Percentiles rank a stretch among this genome's conserved stretches.
phyloP scores from a whole-genome alignment of 2,329 filamentous ascomycete species.

The Fusarium pseudocircinatum region DNA sequence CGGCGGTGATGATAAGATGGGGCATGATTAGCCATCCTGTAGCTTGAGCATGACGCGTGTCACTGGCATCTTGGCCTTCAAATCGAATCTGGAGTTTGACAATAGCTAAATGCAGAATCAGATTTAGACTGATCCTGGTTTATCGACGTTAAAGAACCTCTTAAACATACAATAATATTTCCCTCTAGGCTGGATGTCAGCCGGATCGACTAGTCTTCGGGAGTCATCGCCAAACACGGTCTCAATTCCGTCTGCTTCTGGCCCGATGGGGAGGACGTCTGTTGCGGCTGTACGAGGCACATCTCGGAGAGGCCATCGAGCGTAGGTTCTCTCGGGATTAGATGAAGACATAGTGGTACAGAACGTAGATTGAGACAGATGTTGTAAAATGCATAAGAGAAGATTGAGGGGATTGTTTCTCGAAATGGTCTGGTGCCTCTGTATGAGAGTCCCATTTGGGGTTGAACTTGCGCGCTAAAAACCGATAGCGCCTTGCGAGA shows the following conservation, averaged over 20 bases:
- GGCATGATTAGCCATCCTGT: not conserved
- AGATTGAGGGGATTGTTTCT: not conserved
- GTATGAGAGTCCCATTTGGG: not conserved
- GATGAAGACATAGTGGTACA: not conserved
- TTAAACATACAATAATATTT: not conserved
- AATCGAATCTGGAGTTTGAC: not conserved
- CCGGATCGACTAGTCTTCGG: rapidly evolving
- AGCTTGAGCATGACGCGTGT: not conserved
- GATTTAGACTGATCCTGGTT: rapidly evolving
- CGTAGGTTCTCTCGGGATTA: not conserved
- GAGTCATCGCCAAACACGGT: not conserved
- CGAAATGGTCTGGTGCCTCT: not conserved
- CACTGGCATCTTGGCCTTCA: not conserved
- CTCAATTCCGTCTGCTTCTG: not conserved
- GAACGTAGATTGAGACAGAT: rapidly evolving
- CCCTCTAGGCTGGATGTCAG: not conserved
- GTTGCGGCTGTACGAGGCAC: rapidly evolving
- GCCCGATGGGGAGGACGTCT: not conserved
- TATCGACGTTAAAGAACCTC: rapidly evolving
- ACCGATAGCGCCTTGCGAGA: rapidly evolving
- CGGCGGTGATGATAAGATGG: not conserved
- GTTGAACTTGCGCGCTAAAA: not conserved
- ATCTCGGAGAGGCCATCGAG: not conserved
- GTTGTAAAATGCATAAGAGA: rapidly evolving
- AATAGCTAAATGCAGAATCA: not conserved